Evolutionary conservation across 345 rosid genomes (phyloP), one percentile per base, ranked within the genome.

Genomic region (Citrus hindsii): DNA sequence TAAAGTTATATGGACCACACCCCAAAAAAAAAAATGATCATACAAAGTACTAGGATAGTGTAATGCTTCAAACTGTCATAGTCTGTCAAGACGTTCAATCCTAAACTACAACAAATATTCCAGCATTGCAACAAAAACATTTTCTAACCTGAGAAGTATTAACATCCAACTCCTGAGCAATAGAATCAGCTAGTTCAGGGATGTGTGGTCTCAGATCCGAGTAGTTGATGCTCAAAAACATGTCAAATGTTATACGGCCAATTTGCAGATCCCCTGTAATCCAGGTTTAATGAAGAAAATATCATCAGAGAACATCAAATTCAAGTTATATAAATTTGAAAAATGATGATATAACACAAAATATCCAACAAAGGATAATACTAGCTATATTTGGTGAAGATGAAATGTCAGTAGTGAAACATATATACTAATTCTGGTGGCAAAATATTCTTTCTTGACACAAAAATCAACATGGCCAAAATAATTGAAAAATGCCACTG

Each of bases 111-210:
- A 60, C 12, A 63, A 28, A 77, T 61, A n/a, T 76, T 61, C 59
- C 63, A 75, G 67, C 69, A 73, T 38, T 81, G 19, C 27, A 60
- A n/a, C 61, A 67, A 27, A 27, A 25, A 22, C 33, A 9, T 76
- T 73, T 62, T 63, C 82, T 78, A 65, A 95, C 99, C 92, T 92
- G 97, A 32, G 94, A 87, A 81, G 73, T 74, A 79, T 85, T 81
- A 79, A 92, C 53, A 66, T 76, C 84, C 24, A 96, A 87, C 79
- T 87, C 91, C 73, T 86, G 87, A 65, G 94, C 84, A 59, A 92
- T 82, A 76, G 66, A 80, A 78, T 78, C 75, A 69, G 86, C 38
- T 67, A 92, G 92, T 80, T 91, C 86, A 14, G 79, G 75, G 28
- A 76, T 63, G 66, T 70, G 92, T 63, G 84, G 86, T 86, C 86